Evolutionary conservation across 2,329 filamentous ascomycete genomes (phyloP), one percentile per base, ranked within the genome.

Genomic region (Nemania abortiva): DNA sequence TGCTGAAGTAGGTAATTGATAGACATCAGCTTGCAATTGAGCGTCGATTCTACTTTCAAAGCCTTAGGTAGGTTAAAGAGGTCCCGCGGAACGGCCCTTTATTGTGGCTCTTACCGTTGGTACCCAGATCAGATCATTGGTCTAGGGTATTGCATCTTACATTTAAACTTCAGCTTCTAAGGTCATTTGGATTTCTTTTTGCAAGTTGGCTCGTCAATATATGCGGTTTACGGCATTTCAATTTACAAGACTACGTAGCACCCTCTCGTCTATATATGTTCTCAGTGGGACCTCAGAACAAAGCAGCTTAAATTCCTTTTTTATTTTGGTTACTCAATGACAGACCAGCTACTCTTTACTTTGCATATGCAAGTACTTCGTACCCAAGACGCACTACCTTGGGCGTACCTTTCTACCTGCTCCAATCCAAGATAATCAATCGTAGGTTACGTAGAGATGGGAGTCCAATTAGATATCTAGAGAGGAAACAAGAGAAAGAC

Each of bases 401-500:
- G 24, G 24, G 24, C 24, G 24, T 5, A 37, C 18, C n/a, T 20
- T 47, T 47, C 1, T 47, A 3, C 6, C 5, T 18, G 3, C 13
- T 18, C 39, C 39, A 45, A 45, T 45, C 18, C 18, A 45, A 15
- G 9, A 39, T 39, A 39, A 39, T 39, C 37, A 39, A 39, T 39
- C 18, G 39, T 18, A 42, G 39, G 5, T 2, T 15, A 15, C 39
- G 18, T 47, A 9, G 6, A 47, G n/a, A n/a, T 9, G 34, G 11
- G 7, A 7, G 11, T 37, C n/a, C n/a, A 34, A 6, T 10, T 34
- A 42, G 13, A 42, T 15, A 42, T 3, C 2, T 20, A 47, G 42
- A 9, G 42, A 20, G 9, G 24, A 52, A 42, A 15, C 15, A 39
- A 10, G 42, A 31, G 56, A 68, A 68, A 56, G 65, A 63, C 65